Base-by-base conservation (phyloP, 129 eudicot genomes). In the Mikania micrantha region DNA sequence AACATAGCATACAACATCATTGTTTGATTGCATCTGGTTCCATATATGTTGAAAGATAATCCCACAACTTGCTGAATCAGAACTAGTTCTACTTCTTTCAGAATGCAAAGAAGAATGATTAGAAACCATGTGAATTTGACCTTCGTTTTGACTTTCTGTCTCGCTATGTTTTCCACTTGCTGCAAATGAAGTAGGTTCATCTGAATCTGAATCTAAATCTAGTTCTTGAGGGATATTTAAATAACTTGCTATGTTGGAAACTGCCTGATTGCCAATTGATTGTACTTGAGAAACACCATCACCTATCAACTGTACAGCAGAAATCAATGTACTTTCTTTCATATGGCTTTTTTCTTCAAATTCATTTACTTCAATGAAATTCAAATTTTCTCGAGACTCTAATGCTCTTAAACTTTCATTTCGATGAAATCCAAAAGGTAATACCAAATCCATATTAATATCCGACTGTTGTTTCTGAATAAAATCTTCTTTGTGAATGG, bases 201-300 rank as follows among this genome's bases (percentile, higher is more conserved):
- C 83, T 36, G 77, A 63, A 76, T 92, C 95, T n/a, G 83, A 87
- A 54, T 93, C 97, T 16, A 82, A 79, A 49, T 94, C 95, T 59
- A 27, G 28, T 25, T 85, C 95, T 40, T 75, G 88, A 31, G 84
- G 73, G 70, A 94, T 90, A 29, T 94, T 89, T 63, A 94, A 69
- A 76, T 86, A 87, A 75, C 52, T 94, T 47, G 83, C 99, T 57
- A 94, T 80, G 76, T 86, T 85, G 71, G 77, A 77, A 38, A 94
- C 99, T 31, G 99, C 99, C 66, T 71, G 90, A 79, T 94, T 94
- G 25, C 97, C 93, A 15, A 87, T 82, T 16, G 94, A 85, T 64
- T 94, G 96, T 56, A 90, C 97, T 60, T 90, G 99, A 57, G 93
- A 86, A 74, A 94, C 99, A 70, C 99, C 95, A 72, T 90, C 95